phyloP scores from a whole-genome alignment of 768 basidiomycete genomes.

The Porphyrellus cyaneotinctus region DNA sequence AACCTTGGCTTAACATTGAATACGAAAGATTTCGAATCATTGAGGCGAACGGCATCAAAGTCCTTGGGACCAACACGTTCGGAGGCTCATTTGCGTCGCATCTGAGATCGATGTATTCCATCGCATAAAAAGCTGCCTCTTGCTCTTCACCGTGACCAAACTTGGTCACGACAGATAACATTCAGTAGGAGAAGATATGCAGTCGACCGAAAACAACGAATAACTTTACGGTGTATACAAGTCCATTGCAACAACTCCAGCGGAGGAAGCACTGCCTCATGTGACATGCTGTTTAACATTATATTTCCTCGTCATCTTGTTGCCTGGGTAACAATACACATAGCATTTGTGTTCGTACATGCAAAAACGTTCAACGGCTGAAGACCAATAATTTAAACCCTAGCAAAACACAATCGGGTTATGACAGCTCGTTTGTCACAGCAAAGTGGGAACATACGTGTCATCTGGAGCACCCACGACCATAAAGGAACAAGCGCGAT shows the following conservation, averaged over 20 bases:
- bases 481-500: conserved; percentile 9
- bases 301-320: conserved; percentile 2
- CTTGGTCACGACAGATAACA: too few species aligned
- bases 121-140: too few species aligned
- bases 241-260: background rate
- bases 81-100: too few species aligned
- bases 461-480: conserved; percentile 41
- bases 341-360: conserved; percentile 16
- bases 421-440: background rate
- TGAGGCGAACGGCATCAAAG: too few species aligned
- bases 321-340: conserved; percentile 19
- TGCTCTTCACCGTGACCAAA: too few species aligned
- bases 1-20: too few species aligned
- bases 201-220: background rate
- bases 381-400: conserved; percentile 33
- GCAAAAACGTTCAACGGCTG: conserved; percentile 14
- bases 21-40: too few species aligned
- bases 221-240: background rate
- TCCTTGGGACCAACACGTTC: too few species aligned
- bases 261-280: background rate
- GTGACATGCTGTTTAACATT: background rate
- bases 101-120: too few species aligned
- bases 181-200: background rate
- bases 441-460: conserved; percentile 42
- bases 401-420: conserved; percentile 13